Evolutionary conservation across 495 filamentous ascomycete genomes (phyloP).

Genomic region (Talaromyces ruber): DNA sequence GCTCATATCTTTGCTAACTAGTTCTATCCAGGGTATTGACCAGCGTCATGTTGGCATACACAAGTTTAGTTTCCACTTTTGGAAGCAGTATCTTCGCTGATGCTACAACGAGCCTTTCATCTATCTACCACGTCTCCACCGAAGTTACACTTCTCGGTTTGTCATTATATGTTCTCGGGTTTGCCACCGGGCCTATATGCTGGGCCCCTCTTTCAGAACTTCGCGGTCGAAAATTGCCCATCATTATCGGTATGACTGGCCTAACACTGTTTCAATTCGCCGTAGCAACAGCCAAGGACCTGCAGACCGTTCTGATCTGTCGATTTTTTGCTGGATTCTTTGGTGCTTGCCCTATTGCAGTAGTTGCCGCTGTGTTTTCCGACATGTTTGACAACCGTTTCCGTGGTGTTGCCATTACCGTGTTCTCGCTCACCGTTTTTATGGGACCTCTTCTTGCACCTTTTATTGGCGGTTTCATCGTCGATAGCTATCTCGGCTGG

Average conservation of each 20-base stretch:
- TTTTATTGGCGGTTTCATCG: constrained; percentile 80
- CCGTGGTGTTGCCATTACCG: constrained; percentile 62
- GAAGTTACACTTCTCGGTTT: constrained; percentile 50
- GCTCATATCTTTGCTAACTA: constrained; percentile 1
- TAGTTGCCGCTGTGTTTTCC: constrained; percentile 81
- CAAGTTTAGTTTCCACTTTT: constrained; percentile 69
- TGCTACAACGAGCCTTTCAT: constrained; percentile 35
- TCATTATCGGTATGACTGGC: constrained; percentile 67
- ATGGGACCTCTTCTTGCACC: constrained; percentile 73
- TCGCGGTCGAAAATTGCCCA: constrained; percentile 50
- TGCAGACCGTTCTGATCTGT: constrained; percentile 74
- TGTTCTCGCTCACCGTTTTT: constrained; percentile 82
- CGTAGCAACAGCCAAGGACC: constrained; percentile 65
- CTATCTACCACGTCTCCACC: constrained; percentile 40
- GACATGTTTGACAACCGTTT: constrained; percentile 79
- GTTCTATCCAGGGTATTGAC: constrained; percentile 43
- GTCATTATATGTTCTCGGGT: constrained; percentile 53
- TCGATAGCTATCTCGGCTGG: constrained; percentile 65
- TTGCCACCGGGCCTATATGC: constrained; percentile 50
- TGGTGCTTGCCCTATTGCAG: constrained; percentile 69
- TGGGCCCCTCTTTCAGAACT: constrained; percentile 63
- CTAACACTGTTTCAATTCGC: constrained; percentile 69
- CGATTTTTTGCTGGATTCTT: constrained; percentile 75
- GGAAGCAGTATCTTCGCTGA: constrained; percentile 49
- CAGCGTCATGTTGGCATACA: constrained; percentile 67